These are phyloP conservation scores for Zymoseptoria brevis DNA, from an alignment of 2,329 filamentous ascomycete species.

Conservation along the genomic window DNA sequence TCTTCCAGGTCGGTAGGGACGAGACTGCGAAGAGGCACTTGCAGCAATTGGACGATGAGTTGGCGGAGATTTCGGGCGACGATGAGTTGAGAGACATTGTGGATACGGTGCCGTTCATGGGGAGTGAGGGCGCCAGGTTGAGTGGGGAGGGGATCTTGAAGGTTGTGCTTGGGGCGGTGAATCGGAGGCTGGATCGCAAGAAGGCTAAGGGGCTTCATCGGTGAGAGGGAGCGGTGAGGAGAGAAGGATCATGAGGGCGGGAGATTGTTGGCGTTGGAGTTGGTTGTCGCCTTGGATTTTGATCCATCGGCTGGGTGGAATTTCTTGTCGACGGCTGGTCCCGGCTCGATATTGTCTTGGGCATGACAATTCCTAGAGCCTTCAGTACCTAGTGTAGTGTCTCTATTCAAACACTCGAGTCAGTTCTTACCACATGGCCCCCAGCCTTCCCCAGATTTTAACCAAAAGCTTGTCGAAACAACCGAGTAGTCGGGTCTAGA, in stretches of 20 bases:
- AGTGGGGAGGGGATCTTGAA: slow-evolving; percentile 70
- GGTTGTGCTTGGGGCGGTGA: slow-evolving; percentile 69
- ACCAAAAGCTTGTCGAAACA: neutral
- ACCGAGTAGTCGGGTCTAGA: neutral
- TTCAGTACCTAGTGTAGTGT: neutral
- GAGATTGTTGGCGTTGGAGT: neutral
- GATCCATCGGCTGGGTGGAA: neutral
- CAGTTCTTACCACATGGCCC: neutral
- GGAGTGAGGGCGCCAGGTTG: slow-evolving; percentile 45
- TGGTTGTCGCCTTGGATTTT: neutral
- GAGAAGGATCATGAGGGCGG: neutral
- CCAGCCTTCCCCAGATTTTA: neutral
- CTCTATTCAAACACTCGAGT: neutral
- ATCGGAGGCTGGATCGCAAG: slow-evolving; percentile 55
- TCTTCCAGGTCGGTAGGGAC: slow-evolving; percentile 87
- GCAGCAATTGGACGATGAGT: slow-evolving; percentile 64
- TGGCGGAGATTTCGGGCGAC: slow-evolving; percentile 46
- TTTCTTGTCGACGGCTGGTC: neutral
- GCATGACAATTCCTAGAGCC: neutral
- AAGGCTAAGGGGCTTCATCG: slow-evolving; percentile 3
- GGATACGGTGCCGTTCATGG: slow-evolving; percentile 73
- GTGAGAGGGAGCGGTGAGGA: neutral
- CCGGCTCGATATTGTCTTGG: neutral
- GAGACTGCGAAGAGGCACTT: slow-evolving; percentile 56
- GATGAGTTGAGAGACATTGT: slow-evolving; percentile 73